Conservation (phyloP, 108 stramenopile genomes). For the Mayamaea pseudoterrestris region DNA sequence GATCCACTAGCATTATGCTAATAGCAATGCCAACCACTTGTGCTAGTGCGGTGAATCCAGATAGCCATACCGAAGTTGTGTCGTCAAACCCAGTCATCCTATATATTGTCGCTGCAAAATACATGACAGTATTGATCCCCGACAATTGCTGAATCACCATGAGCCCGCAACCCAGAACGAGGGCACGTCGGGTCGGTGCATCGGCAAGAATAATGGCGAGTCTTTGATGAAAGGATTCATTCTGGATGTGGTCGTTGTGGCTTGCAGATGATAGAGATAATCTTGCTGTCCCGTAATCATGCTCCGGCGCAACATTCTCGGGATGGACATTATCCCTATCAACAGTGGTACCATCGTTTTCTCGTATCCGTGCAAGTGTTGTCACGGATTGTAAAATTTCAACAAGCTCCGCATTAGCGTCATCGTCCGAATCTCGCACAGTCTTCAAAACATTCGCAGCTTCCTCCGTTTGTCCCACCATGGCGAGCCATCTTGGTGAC, state of each 20-base stretch:
- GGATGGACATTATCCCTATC: constrained; percentile 1
- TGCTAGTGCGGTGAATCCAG: constrained; percentile 69
- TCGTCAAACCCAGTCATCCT: constrained; percentile 74
- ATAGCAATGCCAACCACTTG: constrained; percentile 61
- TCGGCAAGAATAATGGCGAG: constrained; percentile 23
- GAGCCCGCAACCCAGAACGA: constrained; percentile 74
- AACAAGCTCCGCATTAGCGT: constrained; percentile 23
- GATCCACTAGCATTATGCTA: constrained; percentile 63
- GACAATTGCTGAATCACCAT: constrained; percentile 74
- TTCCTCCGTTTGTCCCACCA: constrained; percentile 28
- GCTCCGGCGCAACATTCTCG: background rate
- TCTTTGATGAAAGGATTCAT: constrained; percentile 7
- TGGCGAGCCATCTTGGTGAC: constrained; percentile 75
- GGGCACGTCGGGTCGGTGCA: constrained; percentile 35
- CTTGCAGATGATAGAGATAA: background rate
- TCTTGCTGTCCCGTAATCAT: background rate
- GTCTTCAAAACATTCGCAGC: constrained; percentile 39
- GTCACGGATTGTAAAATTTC: constrained; percentile 25
- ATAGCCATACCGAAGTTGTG: constrained; percentile 47
- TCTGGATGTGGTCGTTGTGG: background rate
- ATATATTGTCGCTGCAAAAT: constrained; percentile 80
- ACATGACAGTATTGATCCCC: constrained; percentile 92
- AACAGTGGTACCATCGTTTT: background rate
- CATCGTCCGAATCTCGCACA: constrained; percentile 21
- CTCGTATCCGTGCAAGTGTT: background rate